Conservation (phyloP, 192 early-diverging fungal species). For the Dissophora globulifera region DNA sequence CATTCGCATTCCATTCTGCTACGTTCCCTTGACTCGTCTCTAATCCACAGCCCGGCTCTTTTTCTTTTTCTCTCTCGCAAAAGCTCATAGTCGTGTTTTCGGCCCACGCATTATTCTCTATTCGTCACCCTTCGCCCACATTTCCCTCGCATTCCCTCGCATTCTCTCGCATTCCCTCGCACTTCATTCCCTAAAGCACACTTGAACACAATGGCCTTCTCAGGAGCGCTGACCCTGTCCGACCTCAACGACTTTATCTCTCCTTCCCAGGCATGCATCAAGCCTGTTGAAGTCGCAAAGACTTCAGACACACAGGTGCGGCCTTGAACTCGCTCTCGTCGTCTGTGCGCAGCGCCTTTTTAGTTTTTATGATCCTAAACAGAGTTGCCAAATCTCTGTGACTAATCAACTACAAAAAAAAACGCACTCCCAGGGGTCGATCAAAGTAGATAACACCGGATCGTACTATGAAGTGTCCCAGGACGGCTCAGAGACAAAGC, state of each 20-base stretch:
- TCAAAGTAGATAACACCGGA: conserved; percentile 80
- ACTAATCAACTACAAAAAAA: conserved; percentile 14
- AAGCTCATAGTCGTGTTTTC: too few species aligned
- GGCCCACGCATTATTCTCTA: not conserved
- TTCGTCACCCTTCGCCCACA: not conserved
- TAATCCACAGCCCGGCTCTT: too few species aligned
- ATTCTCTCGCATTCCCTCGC: not conserved
- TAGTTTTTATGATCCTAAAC: conserved; percentile 5
- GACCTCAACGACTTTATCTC: conserved; percentile 98
- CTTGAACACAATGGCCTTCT: conserved; percentile 77
- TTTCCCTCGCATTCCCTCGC: too few species aligned
- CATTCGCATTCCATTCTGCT: not conserved
- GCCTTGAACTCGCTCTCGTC: not conserved
- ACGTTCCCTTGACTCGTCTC: too few species aligned
- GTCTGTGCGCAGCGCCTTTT: not conserved
- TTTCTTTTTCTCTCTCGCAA: too few species aligned
- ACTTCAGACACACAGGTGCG: conserved; percentile 59
- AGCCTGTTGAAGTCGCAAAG: conserved; percentile 88
- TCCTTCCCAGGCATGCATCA: conserved; percentile 97
- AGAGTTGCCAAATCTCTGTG: not conserved
- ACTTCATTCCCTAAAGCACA: conserved; percentile 1
- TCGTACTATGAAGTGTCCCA: conserved; percentile 90
- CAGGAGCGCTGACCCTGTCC: conserved; percentile 85
- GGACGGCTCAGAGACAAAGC: conserved; percentile 84
- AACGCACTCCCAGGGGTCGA: conserved; percentile 62